These are phyloP conservation scores for Aspergillus latus DNA, from an alignment of 2,329 filamentous ascomycete species.

Conservation along the genomic window DNA sequence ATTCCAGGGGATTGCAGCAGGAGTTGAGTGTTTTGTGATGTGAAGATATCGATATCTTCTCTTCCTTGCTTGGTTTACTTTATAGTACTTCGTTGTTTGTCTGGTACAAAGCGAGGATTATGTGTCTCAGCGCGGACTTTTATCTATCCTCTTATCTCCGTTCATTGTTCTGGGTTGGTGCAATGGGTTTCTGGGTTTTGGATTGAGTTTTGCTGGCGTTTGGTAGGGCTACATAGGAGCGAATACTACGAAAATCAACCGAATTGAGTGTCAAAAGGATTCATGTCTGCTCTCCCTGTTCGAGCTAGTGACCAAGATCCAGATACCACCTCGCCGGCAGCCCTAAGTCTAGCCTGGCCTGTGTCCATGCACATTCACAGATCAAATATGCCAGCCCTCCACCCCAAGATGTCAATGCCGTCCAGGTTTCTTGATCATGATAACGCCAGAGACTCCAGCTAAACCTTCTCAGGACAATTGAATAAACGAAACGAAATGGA, in stretches of 20 bases:
- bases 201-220: background rate
- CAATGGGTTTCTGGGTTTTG: background rate
- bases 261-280: background rate
- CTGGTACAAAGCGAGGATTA: slow-evolving; percentile 19
- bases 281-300: background rate
- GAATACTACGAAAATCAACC: background rate
- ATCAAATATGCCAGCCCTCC: too few relatives aligned
- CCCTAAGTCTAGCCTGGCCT: too few relatives aligned
- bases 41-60: background rate
- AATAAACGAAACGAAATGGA: background rate
- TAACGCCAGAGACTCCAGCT: background rate
- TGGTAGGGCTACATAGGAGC: background rate
- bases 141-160: background rate
- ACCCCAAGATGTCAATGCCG: too few relatives aligned
- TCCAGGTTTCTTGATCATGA: background rate
- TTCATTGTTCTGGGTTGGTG: background rate
- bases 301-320: background rate
- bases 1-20: slow-evolving; percentile 21
- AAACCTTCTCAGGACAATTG: background rate
- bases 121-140: background rate
- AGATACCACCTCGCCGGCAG: too few relatives aligned
- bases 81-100: slow-evolving; percentile 15
- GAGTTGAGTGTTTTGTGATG: slow-evolving; percentile 34
- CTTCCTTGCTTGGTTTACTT: slow-evolving; percentile 7
- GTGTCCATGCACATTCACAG: too few relatives aligned